Base-by-base conservation (phyloP, 1,139 yeast species). In the Arxiozyma bovina region DNA sequence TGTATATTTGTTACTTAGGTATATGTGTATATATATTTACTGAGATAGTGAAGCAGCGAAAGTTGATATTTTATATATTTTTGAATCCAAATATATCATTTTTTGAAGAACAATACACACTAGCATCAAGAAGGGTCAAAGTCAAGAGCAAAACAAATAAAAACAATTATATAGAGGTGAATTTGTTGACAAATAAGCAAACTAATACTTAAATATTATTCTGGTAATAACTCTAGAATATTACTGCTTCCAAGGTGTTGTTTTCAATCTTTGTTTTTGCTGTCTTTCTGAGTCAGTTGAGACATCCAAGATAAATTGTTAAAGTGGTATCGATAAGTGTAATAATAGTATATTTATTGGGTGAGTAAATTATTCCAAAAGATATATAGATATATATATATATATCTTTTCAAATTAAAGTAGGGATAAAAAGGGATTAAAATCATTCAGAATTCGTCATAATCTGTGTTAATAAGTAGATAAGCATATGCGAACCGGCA, bases 401-500 rank as follows among this genome's bases (percentile, higher is more conserved):
- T 27, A 27, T 15, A 15, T 34, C n/a, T 3, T 15, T 12, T 15
- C 40, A 34, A 34, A 34, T n/a, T 34, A 34, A 4, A 30, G 8
- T 11, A 34, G 8, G 6, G n/a, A 34, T 34, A 34, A 34, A n/a
- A 34, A 15, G n/a, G n/a, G 12, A 34, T 34, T 34, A 34, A 34
- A 34, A 15, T 34, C n/a, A 34, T 34, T 34, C n/a, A 34, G 40
- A 34, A 34, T 34, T 34, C 12, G n/a, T 34, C 6, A 34, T 34
- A 4, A 34, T 34, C 40, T 22, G 5, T 22, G 22, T 1, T 12
- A 22, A 17, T 44, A 22, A 44, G 12, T 15, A 15, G 15, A 42
- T 25, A 23, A 48, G 50, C 45, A 23, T 41, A 50, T 50, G 60
- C 44, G 46, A 30, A 47, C 52, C 17, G 48, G 58, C 50, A 57